Conservation (phyloP, 495 filamentous ascomycete genomes). For the Aspergillus coremiiformis region DNA sequence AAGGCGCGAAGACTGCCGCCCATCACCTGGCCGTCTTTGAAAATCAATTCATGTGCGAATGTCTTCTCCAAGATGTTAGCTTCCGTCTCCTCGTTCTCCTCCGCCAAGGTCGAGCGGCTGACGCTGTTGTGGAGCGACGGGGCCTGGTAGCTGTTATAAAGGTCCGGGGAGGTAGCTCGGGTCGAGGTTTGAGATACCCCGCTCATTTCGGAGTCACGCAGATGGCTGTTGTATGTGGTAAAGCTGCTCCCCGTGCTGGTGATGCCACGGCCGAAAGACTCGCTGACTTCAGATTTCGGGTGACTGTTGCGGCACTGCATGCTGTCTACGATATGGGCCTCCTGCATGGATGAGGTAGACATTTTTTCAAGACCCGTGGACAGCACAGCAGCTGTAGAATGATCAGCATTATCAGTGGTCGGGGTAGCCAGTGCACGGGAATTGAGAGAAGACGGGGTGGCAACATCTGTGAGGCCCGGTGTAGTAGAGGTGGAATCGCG, state of each 20-base stretch:
- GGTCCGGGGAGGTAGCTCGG: slow-evolving; percentile 82
- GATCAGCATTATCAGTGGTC: slow-evolving; percentile 9
- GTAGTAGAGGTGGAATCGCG: slow-evolving; percentile 29
- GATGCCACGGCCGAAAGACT: slow-evolving; percentile 35
- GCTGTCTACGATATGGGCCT: slow-evolving; percentile 8
- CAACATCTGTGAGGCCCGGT: slow-evolving; percentile 35
- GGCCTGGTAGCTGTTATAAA: slow-evolving; percentile 33
- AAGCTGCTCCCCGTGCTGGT: slow-evolving; percentile 58
- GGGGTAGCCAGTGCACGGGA: slow-evolving; percentile 22
- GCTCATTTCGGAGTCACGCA: slow-evolving; percentile 75
- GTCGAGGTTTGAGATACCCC: slow-evolving; percentile 77
- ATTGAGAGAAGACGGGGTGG: slow-evolving; percentile 38
- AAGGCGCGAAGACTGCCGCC: slow-evolving; percentile 87
- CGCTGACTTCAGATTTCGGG: slow-evolving; percentile 30
- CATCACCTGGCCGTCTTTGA: slow-evolving; percentile 91
- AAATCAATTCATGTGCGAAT: slow-evolving; percentile 82
- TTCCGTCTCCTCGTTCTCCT: slow-evolving; percentile 71
- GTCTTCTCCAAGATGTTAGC: slow-evolving; percentile 77
- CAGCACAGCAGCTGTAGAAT: slow-evolving; percentile 29
- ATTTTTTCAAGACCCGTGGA: slow-evolving; percentile 32
- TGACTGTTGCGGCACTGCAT: slow-evolving; percentile 21
- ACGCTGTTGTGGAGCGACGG: slow-evolving; percentile 47
- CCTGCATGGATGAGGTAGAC: slow-evolving; percentile 22
- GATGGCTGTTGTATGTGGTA: slow-evolving; percentile 66
- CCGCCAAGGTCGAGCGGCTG: slow-evolving; percentile 56